phyloP scores from a whole-genome alignment of 2,329 filamentous ascomycete species.

The Clonostachys rosea region DNA sequence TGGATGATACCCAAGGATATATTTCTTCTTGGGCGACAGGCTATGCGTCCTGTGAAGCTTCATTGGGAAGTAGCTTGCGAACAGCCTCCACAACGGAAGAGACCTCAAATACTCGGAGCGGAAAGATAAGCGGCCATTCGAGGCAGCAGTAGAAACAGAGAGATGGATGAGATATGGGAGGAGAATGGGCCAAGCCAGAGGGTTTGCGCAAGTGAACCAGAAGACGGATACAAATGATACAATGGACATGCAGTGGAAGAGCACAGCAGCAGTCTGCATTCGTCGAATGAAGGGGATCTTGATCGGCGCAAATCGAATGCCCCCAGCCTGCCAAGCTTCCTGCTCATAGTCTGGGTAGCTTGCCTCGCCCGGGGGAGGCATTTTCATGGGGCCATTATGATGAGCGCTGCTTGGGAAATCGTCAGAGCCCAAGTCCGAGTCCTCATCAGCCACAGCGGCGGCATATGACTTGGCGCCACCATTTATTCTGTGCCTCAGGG shows the following conservation, averaged over 20 bases:
- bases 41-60: conserved; percentile 79
- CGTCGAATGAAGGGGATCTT: conserved; percentile 67
- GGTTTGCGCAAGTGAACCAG: conserved; percentile 87
- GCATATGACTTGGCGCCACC: conserved; percentile 2
- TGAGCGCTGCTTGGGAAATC: neutral
- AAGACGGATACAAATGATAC: conserved; percentile 71
- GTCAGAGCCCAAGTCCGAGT: conserved; percentile 1
- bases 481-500: neutral
- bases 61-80: conserved; percentile 89
- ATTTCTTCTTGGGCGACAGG: conserved; percentile 78
- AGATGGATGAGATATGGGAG: conserved; percentile 79
- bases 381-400: no score
- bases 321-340: conserved; percentile 29
- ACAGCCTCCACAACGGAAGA: conserved; percentile 77
- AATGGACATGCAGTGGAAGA: conserved; percentile 69
- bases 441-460: conserved; percentile 1
- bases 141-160: conserved; percentile 72
- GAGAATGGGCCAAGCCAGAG: conserved; percentile 80
- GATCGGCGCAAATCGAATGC: conserved; percentile 81
- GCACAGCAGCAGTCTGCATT: conserved; percentile 72
- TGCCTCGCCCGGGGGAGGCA: neutral
- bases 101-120: conserved; percentile 72
- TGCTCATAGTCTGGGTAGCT: conserved; percentile 14
- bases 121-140: conserved; percentile 68
- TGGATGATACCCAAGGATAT: conserved; percentile 95